A percentile compares a stretch with the other conserved stretches of the same genome.
These are phyloP conservation scores for Ilex asprella DNA, from an alignment of 257 asterid genomes.

Conservation along the genomic window DNA sequence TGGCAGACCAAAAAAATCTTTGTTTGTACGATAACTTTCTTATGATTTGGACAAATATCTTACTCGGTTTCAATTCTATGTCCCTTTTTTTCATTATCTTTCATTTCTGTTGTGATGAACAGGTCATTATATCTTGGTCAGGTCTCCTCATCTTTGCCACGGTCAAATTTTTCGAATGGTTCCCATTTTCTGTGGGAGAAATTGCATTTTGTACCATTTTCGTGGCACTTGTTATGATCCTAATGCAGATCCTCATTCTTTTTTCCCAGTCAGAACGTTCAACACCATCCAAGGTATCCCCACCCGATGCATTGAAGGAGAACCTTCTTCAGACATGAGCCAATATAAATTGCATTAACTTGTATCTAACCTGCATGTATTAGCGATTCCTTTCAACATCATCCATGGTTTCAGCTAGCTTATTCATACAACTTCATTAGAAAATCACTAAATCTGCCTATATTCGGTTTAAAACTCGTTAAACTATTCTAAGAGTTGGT, in stretches of 20 bases:
- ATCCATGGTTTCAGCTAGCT: no score
- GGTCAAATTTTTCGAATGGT: slow-evolving; percentile 37
- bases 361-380: no score
- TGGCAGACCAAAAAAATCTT: slow-evolving; percentile 58
- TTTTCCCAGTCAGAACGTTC: slow-evolving; percentile 65
- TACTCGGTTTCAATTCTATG: neutral
- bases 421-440: no score
- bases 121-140: slow-evolving; percentile 69
- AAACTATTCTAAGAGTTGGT: no score
- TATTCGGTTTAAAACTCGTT: no score
- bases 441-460: no score
- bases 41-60: neutral
- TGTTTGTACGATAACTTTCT: slow-evolving; percentile 37
- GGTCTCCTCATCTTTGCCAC: slow-evolving; percentile 36
- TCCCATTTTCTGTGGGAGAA: slow-evolving; percentile 65
- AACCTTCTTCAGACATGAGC: slow-evolving; percentile 39
- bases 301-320: slow-evolving; percentile 35
- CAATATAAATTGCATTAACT: neutral
- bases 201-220: slow-evolving; percentile 44
- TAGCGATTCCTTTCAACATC: no score
- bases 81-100: neutral
- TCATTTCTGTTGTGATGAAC: slow-evolving; percentile 9
- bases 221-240: slow-evolving; percentile 43
- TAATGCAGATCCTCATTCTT: slow-evolving; percentile 66
- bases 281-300: slow-evolving; percentile 26